Evolutionary conservation across 352 stramenopile genomes (phyloP).

Genomic region (Plasmopara viticola): DNA sequence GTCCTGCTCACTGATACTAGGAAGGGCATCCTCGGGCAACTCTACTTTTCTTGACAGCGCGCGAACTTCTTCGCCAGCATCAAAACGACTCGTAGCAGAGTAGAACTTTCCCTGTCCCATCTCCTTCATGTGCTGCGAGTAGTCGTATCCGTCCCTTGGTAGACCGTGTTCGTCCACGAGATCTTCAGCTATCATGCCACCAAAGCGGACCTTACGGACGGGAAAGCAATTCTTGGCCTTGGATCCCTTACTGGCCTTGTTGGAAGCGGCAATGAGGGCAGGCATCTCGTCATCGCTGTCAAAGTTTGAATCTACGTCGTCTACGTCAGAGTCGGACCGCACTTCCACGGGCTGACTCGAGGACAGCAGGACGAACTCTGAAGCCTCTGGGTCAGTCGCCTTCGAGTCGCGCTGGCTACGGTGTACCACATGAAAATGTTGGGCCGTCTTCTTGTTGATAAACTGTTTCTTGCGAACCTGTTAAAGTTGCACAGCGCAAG

Average conservation of each 20-base stretch:
- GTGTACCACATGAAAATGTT: conserved; percentile 85
- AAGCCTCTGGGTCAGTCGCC: conserved; percentile 73
- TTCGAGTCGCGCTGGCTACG: conserved; percentile 77
- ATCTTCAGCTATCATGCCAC: conserved; percentile 54
- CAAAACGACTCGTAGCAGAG: conserved; percentile 63
- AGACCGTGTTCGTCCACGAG: conserved; percentile 85
- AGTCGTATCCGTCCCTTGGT: conserved; percentile 90
- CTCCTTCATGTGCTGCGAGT: conserved; percentile 88
- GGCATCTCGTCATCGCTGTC: conserved; percentile 55
- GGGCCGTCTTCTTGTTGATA: conserved; percentile 81
- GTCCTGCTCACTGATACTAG: conserved; percentile 61
- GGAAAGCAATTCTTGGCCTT: conserved; percentile 26
- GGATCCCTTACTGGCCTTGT: neutral
- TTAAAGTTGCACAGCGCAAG: neutral
- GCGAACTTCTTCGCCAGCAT: conserved; percentile 33
- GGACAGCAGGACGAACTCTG: conserved; percentile 78
- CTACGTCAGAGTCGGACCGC: conserved; percentile 42
- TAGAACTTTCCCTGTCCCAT: conserved; percentile 85
- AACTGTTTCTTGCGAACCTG: conserved; percentile 76
- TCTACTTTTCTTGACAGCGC: conserved; percentile 57
- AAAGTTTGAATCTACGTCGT: conserved; percentile 27
- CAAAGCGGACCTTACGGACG: conserved; percentile 62
- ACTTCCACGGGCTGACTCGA: conserved; percentile 58
- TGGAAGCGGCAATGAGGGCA: conserved; percentile 35
- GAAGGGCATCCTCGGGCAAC: conserved; percentile 59